phyloP scores from a whole-genome alignment of 164 flowering plant genomes.

The Annona cherimola region DNA sequence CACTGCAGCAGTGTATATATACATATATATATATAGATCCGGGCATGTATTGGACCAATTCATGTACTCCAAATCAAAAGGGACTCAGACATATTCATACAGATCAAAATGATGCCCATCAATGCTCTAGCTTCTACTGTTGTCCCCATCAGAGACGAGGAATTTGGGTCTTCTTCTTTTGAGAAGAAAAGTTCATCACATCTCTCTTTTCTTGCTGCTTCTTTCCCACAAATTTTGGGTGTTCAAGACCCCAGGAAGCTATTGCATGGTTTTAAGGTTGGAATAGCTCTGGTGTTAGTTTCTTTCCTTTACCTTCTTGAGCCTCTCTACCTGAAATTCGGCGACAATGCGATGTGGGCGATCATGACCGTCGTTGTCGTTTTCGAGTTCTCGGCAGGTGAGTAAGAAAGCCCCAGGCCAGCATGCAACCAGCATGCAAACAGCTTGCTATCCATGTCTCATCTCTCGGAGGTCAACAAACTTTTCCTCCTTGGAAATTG shows the following conservation, averaged over 20 bases:
- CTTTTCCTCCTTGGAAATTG: no score
- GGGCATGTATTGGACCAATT: neutral
- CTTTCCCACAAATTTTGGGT: neutral
- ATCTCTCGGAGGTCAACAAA: no score
- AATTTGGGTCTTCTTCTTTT: slow-evolving; percentile 6
- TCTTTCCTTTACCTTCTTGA: slow-evolving; percentile 62
- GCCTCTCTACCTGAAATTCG: slow-evolving; percentile 58
- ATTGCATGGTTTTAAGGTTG: slow-evolving; percentile 74
- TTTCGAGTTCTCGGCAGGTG: slow-evolving; percentile 80
- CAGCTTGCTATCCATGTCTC: no score
- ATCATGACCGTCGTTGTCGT: slow-evolving; percentile 86
- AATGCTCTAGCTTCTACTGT: slow-evolving; percentile 16
- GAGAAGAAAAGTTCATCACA: slow-evolving; percentile 6
- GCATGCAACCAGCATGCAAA: no score
- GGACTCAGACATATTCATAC: neutral
- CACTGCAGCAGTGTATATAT: no score
- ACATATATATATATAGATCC: no score
- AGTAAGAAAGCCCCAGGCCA: no score
- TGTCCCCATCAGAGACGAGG: slow-evolving; percentile 28
- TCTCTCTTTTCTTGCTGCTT: slow-evolving; percentile 9
- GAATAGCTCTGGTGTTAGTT: slow-evolving; percentile 59
- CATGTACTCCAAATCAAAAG: neutral
- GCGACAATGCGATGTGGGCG: slow-evolving; percentile 92
- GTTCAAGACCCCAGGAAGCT: slow-evolving; percentile 25
- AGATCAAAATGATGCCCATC: slow-evolving; percentile 8